Evolutionary conservation across 2,329 filamentous ascomycete genomes (phyloP).

Genomic region (Ampelomyces quisqualis): DNA sequence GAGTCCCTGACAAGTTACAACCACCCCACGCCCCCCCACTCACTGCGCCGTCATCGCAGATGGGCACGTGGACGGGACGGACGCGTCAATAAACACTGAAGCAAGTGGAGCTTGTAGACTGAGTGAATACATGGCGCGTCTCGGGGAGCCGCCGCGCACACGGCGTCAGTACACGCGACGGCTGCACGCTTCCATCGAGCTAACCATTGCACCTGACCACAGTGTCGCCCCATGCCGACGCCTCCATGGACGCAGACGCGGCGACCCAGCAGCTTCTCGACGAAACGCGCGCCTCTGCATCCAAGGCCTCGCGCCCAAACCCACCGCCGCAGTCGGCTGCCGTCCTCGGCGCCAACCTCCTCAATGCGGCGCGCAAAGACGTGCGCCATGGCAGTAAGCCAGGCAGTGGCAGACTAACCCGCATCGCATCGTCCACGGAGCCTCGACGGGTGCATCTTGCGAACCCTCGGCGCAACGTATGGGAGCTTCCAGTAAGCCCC

Average conservation of each 20-base stretch:
- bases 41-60: not conserved
- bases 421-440: conserved; percentile 12
- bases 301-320: not conserved
- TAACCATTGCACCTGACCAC: no score
- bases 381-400: conserved; percentile 7
- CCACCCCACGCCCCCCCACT: no score
- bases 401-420: conserved; percentile 21
- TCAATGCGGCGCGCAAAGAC: conserved; percentile 34
- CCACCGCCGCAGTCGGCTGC: conserved; percentile 12
- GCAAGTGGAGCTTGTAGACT: no score
- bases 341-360: conserved; percentile 23
- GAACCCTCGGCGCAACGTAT: conserved; percentile 13
- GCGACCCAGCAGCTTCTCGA: conserved; percentile 25
- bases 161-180: conserved; percentile 4
- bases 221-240: not conserved
- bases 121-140: conserved; percentile 21
- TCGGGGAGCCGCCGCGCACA: conserved; percentile 6
- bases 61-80: not conserved
- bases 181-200: no score
- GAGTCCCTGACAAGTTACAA: no score
- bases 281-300: not conserved
- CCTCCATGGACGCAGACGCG: conserved; percentile 12
- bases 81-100: not conserved
- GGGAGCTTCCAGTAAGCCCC: conserved; percentile 24
- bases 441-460: conserved; percentile 9